phyloP scores from a whole-genome alignment of 1,284 basidiomycete species.

The Entoloma clypeatum region DNA sequence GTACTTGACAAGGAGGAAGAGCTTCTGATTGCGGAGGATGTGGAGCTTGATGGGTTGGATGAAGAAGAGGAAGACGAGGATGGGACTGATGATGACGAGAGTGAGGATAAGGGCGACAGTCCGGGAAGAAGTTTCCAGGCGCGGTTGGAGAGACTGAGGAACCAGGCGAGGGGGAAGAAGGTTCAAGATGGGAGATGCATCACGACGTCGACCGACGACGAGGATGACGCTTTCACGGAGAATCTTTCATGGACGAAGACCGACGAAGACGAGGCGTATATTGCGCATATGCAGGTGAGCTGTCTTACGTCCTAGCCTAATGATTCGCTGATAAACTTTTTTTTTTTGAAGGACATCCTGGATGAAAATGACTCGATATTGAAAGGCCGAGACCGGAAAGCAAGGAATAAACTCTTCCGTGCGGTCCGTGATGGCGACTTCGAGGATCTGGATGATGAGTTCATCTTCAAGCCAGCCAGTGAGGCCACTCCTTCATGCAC shows the following conservation, averaged over 20 bases:
- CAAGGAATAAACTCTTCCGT: conserved; percentile 56
- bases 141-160: conserved; percentile 42
- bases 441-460: conserved; percentile 39
- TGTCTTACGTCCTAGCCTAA: not conserved
- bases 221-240: conserved; percentile 47
- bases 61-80: conserved; percentile 30
- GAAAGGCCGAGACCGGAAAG: conserved; percentile 48
- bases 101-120: no score
- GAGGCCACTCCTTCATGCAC: conserved; percentile 14
- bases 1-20: conserved; percentile 36
- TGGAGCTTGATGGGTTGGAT: conserved; percentile 39
- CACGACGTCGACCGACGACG: conserved; percentile 31
- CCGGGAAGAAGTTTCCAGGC: conserved; percentile 52
- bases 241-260: conserved; percentile 49
- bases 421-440: conserved; percentile 63
- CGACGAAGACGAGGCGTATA: conserved; percentile 62
- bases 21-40: conserved; percentile 31
- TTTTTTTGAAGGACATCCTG: conserved; percentile 39
- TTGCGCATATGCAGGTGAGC: conserved; percentile 57
- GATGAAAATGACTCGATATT: conserved; percentile 45
- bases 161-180: conserved; percentile 30
- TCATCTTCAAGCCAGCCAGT: conserved; percentile 33
- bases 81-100: conserved; percentile 38
- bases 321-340: conserved; percentile 1
- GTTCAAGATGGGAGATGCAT: conserved; percentile 21